A percentile compares a stretch with the other conserved stretches of the same genome.
phyloP scores from a whole-genome alignment of 2,329 filamentous ascomycete species.

The Cladosporium sp. region DNA sequence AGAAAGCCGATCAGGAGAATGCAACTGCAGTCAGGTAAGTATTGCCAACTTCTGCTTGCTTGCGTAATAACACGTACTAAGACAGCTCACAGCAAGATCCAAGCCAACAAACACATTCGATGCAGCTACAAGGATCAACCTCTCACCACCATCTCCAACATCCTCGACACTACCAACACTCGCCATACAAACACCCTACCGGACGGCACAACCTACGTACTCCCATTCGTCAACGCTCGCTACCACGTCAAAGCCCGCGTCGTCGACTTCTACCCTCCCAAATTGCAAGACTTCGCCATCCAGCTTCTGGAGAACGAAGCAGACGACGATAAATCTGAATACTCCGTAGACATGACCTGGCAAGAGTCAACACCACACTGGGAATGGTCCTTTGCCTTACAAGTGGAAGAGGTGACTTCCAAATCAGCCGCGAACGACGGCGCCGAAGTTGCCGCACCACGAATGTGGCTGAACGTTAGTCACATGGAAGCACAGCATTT shows the following conservation, averaged over 20 bases:
- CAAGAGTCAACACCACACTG: conserved; percentile 44
- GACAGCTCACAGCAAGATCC: conserved; percentile 25
- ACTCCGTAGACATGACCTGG: conserved; percentile 19
- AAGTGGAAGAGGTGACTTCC: conserved; percentile 44
- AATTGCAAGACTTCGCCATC: conserved; percentile 66
- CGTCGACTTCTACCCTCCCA: conserved; percentile 71
- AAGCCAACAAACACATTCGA: conserved; percentile 29
- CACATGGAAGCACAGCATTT: conserved; percentile 55
- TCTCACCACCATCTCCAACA: conserved; percentile 41
- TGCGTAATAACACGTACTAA: conserved; percentile 28
- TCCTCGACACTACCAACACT: conserved; percentile 43
- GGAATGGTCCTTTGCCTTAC: conserved; percentile 81
- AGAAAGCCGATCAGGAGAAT: background rate
- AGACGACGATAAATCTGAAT: conserved; percentile 33
- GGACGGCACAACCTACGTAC: conserved; percentile 15
- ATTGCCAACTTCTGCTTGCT: background rate
- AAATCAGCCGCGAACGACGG: background rate
- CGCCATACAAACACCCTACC: conserved; percentile 44
- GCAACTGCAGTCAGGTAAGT: conserved; percentile 1
- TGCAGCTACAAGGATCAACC: conserved; percentile 42
- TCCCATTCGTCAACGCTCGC: conserved; percentile 53
- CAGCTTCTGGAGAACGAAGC: background rate
- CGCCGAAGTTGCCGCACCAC: background rate
- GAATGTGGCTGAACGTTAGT: conserved; percentile 66
- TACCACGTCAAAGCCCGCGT: conserved; percentile 71